Percentiles rank a stretch among this genome's conserved stretches.
phyloP scores from a whole-genome alignment of 352 stramenopile species.

The Globisporangium alternatum region DNA sequence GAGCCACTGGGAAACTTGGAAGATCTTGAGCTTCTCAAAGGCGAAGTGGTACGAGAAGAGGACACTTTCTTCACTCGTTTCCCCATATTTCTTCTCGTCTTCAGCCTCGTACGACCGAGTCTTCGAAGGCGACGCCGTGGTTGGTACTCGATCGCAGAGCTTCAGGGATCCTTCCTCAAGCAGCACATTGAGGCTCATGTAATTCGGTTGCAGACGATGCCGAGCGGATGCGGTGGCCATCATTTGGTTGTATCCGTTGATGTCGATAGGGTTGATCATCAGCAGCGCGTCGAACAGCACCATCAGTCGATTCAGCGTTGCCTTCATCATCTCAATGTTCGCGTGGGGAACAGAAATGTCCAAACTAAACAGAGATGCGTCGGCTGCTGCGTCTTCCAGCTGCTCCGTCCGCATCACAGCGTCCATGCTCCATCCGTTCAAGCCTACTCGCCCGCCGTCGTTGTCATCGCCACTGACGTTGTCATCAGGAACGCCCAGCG shows the following conservation, averaged over 20 bases:
- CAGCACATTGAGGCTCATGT: slow-evolving; percentile 70
- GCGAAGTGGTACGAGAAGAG: slow-evolving; percentile 71
- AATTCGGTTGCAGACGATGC: slow-evolving; percentile 63
- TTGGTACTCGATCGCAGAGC: slow-evolving; percentile 47
- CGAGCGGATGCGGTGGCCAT: slow-evolving; percentile 44
- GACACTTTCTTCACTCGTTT: slow-evolving; percentile 7
- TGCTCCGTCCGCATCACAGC: slow-evolving; percentile 52
- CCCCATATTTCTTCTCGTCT: slow-evolving; percentile 1
- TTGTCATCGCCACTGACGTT: slow-evolving; percentile 72
- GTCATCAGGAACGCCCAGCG: slow-evolving; percentile 25
- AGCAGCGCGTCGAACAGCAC: slow-evolving; percentile 81
- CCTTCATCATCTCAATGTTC: slow-evolving; percentile 56
- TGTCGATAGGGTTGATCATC: slow-evolving; percentile 86
- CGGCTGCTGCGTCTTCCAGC: slow-evolving; percentile 56
- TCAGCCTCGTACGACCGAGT: slow-evolving; percentile 5
- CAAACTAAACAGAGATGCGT: slow-evolving; percentile 54
- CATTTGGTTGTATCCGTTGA: slow-evolving; percentile 78
- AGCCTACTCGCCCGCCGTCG: slow-evolving; percentile 67
- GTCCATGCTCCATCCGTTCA: slow-evolving; percentile 82
- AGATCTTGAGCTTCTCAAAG: slow-evolving; percentile 76
- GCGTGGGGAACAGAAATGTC: slow-evolving; percentile 58
- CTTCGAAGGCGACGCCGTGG: slow-evolving; percentile 7
- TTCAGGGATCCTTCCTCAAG: slow-evolving; percentile 59
- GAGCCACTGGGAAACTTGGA: slow-evolving; percentile 88
- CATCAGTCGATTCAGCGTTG: slow-evolving; percentile 74